phyloP scores from a whole-genome alignment of 2,329 filamentous ascomycete genomes.

The Penicillium sp. region DNA sequence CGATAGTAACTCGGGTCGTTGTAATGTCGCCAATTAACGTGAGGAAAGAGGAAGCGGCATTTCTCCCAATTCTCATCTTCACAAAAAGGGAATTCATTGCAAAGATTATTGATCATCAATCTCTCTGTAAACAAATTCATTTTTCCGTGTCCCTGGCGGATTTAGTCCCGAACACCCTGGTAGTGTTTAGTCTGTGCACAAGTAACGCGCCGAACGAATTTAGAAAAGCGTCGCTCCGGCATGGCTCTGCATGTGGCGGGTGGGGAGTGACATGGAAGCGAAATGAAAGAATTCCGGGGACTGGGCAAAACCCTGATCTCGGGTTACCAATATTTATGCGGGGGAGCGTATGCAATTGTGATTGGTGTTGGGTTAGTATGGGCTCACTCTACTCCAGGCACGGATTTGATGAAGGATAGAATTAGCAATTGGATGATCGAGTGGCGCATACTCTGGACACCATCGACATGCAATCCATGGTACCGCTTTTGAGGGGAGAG shows the following conservation, averaged over 20 bases:
- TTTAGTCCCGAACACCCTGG: background rate
- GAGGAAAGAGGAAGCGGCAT: conserved; percentile 23
- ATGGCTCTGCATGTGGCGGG: background rate
- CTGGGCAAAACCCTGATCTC: background rate
- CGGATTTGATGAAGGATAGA: background rate
- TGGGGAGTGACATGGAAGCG: background rate
- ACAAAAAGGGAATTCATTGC: conserved; percentile 14
- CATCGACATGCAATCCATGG: background rate
- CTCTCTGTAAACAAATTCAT: no score
- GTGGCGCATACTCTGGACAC: background rate
- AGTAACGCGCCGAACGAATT: background rate
- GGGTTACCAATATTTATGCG: background rate
- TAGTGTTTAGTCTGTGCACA: background rate
- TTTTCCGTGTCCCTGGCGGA: no score
- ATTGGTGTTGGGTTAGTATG: background rate
- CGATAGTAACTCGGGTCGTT: conserved; percentile 6
- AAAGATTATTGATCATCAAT: conserved; percentile 19
- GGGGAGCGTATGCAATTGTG: background rate
- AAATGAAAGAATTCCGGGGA: background rate
- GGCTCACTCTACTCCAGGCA: background rate
- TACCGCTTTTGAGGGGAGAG: rapidly evolving
- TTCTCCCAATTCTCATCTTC: conserved; percentile 8
- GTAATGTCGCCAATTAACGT: conserved; percentile 14
- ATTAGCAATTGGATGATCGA: background rate
- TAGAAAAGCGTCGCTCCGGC: background rate